Evolutionary conservation across 306 rosid species (phyloP).

Genomic region (Prunus padus): DNA sequence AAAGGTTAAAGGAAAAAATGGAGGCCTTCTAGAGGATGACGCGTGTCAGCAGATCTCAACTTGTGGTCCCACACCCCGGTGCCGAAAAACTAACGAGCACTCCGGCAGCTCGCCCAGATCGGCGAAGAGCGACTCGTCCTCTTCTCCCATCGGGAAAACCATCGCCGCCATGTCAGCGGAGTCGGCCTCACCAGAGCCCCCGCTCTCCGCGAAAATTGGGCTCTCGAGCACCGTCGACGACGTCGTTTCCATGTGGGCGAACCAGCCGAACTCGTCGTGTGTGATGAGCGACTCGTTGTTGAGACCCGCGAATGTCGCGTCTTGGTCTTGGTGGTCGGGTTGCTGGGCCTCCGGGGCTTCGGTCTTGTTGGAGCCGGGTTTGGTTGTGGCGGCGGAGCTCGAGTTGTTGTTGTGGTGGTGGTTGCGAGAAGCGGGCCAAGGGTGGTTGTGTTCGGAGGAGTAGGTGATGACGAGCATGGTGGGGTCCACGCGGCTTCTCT

Average conservation of each 20-base stretch:
- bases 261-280: constrained; percentile 65
- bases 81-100: constrained; percentile 65
- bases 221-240: constrained; percentile 56
- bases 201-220: constrained; percentile 45
- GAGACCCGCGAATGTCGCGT: constrained; percentile 36
- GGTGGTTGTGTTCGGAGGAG: constrained; percentile 85
- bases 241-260: constrained; percentile 61
- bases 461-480: constrained; percentile 81
- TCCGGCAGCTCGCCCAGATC: constrained; percentile 95
- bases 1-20: not conserved
- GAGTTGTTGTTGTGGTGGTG: constrained; percentile 24
- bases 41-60: constrained; percentile 46
- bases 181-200: not conserved
- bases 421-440: constrained; percentile 72
- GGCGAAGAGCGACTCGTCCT: constrained; percentile 82
- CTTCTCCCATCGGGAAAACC: constrained; percentile 76
- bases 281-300: constrained; percentile 29
- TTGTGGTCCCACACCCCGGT: constrained; percentile 58
- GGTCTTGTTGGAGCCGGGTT: constrained; percentile 25
- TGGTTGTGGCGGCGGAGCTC: not conserved
- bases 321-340: constrained; percentile 16
- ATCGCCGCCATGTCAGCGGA: constrained; percentile 39
- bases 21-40: not conserved
- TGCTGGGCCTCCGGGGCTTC: not conserved
- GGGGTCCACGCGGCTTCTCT: constrained; percentile 81